Conservation (phyloP, 1,139 yeast genomes). For the Wickerhamomyces sp. region DNA sequence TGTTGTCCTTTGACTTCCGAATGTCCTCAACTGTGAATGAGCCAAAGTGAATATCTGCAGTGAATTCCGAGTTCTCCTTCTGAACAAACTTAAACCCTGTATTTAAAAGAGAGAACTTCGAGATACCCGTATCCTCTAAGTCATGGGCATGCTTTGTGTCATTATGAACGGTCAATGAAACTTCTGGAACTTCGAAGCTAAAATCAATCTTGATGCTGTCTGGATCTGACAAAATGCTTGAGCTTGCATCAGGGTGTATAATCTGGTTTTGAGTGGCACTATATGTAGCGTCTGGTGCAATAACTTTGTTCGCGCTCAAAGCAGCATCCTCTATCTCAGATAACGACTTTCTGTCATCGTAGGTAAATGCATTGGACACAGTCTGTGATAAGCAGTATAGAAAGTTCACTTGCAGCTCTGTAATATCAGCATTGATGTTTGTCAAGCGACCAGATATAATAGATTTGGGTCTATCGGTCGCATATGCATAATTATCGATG, state of each 20-base stretch:
- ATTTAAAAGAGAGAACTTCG: conserved; percentile 60
- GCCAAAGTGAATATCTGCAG: conserved; percentile 57
- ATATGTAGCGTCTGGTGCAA: conserved; percentile 26
- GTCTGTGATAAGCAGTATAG: conserved; percentile 52
- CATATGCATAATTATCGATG: conserved; percentile 50
- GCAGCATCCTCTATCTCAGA: conserved; percentile 66
- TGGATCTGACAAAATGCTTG: conserved; percentile 4
- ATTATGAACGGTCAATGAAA: conserved; percentile 63
- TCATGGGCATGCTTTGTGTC: conserved; percentile 40
- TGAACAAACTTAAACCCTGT: conserved; percentile 47
- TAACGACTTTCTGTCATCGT: conserved; percentile 32
- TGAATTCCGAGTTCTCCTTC: conserved; percentile 51
- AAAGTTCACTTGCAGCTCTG: conserved; percentile 72
- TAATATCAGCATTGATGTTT: conserved; percentile 60
- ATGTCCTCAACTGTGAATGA: conserved; percentile 79
- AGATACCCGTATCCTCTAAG: conserved; percentile 44
- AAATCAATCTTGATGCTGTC: conserved; percentile 43
- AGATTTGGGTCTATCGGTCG: conserved; percentile 45
- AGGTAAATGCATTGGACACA: conserved; percentile 51
- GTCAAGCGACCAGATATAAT: conserved; percentile 57
- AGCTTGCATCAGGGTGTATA: conserved; percentile 16
- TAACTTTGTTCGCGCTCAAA: conserved; percentile 31
- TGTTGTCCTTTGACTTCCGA: conserved; percentile 55
- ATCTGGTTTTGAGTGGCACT: conserved; percentile 14
- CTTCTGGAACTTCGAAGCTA: conserved; percentile 52